Base-by-base conservation (phyloP, 208 protist genomes). In the Wallacemonas sp. region DNA sequence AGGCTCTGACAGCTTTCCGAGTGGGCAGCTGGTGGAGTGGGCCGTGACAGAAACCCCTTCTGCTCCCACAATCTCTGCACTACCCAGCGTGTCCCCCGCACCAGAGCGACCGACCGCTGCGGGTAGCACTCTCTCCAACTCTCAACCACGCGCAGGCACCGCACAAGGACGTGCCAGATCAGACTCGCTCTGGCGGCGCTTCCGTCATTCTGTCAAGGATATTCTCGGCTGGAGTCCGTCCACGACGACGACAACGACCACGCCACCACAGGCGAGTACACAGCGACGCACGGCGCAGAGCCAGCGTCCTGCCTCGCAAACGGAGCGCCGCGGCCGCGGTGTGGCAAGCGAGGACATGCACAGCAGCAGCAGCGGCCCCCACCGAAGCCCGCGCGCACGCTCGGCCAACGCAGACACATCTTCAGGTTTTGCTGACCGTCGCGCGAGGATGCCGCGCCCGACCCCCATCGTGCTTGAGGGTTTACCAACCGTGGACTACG, bases 41-140 rank as follows among this genome's bases (percentile, higher is more conserved):
- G n/a, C n/a, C n/a, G n/a, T n/a, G n/a, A n/a, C n/a, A n/a, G n/a
- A n/a, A n/a, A n/a, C n/a, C 42, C 42, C 42, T 4, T 19, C 42
- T 19, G 42, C 42, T 8, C 17, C 42, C 42, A 4, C 42, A 4
- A 19, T 19, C 42, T 6, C 11, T 19, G 42, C 1, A 31, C 3
- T 26, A 31, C 11, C 46, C 44, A 0, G 12, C 44, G 44, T 1
- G 12, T 49, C 44, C 9, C 44, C 46, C 46, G 46, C 46, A 26
- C 21, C 36, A 41, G 9, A 41, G 36, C 36, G 36, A 14, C 36
- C 36, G 71, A 65, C 26, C 71, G 19, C 53, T 77, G 55, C 47
- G 65, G 38, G 47, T 77, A 42, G 27, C 53, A 24, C 53, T 27
- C 15, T 19, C 55, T 9, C 31, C 63, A 47, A 12, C 66, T 81